These are phyloP conservation scores for Mortierella antarctica DNA, from an alignment of 192 early-diverging fungal species.

Conservation along the genomic window DNA sequence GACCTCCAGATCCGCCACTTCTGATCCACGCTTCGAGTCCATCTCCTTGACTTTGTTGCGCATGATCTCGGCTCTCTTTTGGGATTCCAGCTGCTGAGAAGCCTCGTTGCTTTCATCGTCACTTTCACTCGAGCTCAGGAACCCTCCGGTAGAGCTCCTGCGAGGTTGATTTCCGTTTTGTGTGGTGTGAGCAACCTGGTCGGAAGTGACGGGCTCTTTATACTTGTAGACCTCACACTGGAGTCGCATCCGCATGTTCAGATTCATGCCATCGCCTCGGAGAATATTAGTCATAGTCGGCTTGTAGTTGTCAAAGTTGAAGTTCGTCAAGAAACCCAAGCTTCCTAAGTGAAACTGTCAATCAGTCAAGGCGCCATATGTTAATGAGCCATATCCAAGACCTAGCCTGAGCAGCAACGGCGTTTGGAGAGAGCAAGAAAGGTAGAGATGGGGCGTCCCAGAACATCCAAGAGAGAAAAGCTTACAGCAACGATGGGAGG, in stretches of 20 bases:
- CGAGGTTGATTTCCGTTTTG: background rate
- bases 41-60: constrained; percentile 43
- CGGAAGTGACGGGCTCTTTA: background rate
- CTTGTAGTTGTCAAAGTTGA: constrained; percentile 72
- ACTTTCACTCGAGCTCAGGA: background rate
- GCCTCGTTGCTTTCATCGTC: constrained; percentile 9
- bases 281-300: constrained; percentile 61
- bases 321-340: constrained; percentile 91
- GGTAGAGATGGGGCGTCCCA: background rate
- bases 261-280: constrained; percentile 67
- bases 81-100: background rate
- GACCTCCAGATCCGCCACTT: constrained; percentile 32
- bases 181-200: constrained; percentile 8
- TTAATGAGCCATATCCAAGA: background rate
- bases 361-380: background rate
- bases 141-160: background rate
- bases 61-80: constrained; percentile 11
- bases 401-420: too few relatives aligned
- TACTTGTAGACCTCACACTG: constrained; percentile 83
- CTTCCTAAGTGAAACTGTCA: constrained; percentile 89
- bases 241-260: constrained; percentile 89
- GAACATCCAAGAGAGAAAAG: background rate
- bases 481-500: constrained; percentile 80
- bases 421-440: too few relatives aligned
- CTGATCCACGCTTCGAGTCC: constrained; percentile 40